Percentiles rank a stretch among this genome's conserved stretches.
Conservation (phyloP, 1,139 yeast genomes). For the Taphrina wiesneri region DNA sequence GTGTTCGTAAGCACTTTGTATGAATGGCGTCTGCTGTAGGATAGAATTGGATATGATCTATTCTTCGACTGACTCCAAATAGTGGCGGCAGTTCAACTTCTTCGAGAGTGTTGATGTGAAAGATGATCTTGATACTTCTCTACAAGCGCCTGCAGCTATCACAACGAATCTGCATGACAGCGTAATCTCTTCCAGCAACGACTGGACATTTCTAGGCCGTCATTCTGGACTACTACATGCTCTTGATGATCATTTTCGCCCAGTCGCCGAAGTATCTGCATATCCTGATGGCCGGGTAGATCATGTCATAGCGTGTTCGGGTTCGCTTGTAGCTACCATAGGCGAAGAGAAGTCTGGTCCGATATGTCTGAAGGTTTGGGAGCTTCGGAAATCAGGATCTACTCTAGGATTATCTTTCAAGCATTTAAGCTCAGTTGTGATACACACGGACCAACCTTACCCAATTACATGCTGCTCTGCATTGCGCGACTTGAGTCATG, state of each 20-base stretch:
- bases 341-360: slow-evolving; percentile 18
- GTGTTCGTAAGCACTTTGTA: background rate
- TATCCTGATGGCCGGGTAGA: slow-evolving; percentile 61
- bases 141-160: slow-evolving; percentile 64
- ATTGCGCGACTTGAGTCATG: slow-evolving; percentile 44
- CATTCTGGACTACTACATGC: slow-evolving; percentile 59
- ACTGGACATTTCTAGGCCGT: slow-evolving; percentile 61
- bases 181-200: slow-evolving; percentile 48
- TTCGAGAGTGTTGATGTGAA: slow-evolving; percentile 79
- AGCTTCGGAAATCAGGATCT: background rate
- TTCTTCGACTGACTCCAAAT: background rate
- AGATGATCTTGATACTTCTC: slow-evolving; percentile 33
- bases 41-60: background rate
- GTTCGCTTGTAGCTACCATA: slow-evolving; percentile 3
- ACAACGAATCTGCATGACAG: slow-evolving; percentile 45
- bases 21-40: slow-evolving; percentile 9
- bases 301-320: slow-evolving; percentile 50
- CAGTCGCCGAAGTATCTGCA: slow-evolving; percentile 58
- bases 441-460: slow-evolving; percentile 19
- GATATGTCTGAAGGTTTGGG: slow-evolving; percentile 29
- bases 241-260: slow-evolving; percentile 55
- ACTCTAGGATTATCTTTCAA: background rate
- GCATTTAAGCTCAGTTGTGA: background rate
- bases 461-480: slow-evolving; percentile 26
- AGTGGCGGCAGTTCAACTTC: slow-evolving; percentile 88